Evolutionary conservation across 768 basidiomycete species (phyloP).

Genomic region (Auricularia cornea): DNA sequence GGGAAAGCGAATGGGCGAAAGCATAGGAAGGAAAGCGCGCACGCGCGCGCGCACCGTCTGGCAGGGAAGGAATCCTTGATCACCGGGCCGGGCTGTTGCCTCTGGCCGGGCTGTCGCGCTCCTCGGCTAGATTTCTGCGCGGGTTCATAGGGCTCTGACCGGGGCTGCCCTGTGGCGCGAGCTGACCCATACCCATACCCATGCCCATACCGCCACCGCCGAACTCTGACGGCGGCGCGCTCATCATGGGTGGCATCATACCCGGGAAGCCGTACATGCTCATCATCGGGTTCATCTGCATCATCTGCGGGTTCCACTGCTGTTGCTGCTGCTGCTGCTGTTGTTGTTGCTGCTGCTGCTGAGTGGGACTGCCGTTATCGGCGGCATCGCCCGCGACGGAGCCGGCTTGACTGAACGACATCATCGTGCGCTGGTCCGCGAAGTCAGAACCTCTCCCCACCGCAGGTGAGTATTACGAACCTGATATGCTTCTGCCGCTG

Average conservation of each 20-base stretch:
- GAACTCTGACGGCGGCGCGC: constrained; percentile 18
- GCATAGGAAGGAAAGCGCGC: no score
- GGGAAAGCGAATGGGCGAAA: no score
- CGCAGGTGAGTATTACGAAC: constrained; percentile 9
- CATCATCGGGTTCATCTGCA: constrained; percentile 34
- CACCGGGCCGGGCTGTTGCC: neutral
- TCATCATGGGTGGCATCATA: constrained; percentile 49
- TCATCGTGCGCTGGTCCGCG: constrained; percentile 16
- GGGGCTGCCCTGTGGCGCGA: neutral
- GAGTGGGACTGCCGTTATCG: neutral
- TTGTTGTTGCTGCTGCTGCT: constrained; percentile 15
- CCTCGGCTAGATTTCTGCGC: neutral
- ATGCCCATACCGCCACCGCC: constrained; percentile 4
- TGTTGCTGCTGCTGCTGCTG: constrained; percentile 36
- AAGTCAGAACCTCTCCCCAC: neutral
- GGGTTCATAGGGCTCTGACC: neutral
- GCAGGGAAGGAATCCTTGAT: neutral
- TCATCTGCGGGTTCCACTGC: constrained; percentile 51
- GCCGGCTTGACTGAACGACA: constrained; percentile 21
- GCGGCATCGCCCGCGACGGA: constrained; percentile 11
- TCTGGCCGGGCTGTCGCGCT: neutral
- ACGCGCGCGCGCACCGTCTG: no score
- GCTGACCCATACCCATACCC: neutral
- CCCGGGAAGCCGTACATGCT: constrained; percentile 15
- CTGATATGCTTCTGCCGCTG: constrained; percentile 75